A percentile compares a stretch with the other conserved stretches of the same genome.
These are phyloP conservation scores for Boletus rubropictus DNA, from an alignment of 768 basidiomycete species.

Conservation along the genomic window DNA sequence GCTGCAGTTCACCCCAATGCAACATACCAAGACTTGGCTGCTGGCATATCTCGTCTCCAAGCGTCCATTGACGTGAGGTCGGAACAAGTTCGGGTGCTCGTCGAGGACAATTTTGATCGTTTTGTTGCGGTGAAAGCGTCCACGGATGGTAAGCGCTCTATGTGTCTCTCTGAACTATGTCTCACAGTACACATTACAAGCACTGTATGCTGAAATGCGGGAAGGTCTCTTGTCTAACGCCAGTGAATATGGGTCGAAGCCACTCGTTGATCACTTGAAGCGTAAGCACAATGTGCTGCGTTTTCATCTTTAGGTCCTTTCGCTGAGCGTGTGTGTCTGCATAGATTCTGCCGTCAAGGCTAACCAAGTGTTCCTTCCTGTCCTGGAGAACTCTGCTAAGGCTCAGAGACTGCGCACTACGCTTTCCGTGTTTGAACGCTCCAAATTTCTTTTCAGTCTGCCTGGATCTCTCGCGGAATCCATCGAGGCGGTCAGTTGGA, in stretches of 20 bases:
- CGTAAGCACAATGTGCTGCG: slow-evolving; percentile 39
- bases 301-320: neutral
- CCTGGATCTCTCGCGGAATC: slow-evolving; percentile 84
- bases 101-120: slow-evolving; percentile 96
- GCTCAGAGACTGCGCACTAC: slow-evolving; percentile 90
- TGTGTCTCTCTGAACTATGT: neutral
- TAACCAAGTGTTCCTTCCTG: slow-evolving; percentile 92
- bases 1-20: slow-evolving; percentile 91
- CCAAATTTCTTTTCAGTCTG: slow-evolving; percentile 98
- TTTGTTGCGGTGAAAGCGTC: slow-evolving; percentile 97
- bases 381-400: slow-evolving; percentile 92
- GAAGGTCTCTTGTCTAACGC: slow-evolving; percentile 74
- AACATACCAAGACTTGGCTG: slow-evolving; percentile 83
- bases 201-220: slow-evolving; percentile 87
- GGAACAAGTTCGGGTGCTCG: slow-evolving; percentile 89
- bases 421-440: slow-evolving; percentile 90
- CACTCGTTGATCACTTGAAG: slow-evolving; percentile 79
- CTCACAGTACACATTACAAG: slow-evolving; percentile 36
- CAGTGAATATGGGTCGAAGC: slow-evolving; percentile 78
- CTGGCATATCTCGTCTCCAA: slow-evolving; percentile 69
- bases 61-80: slow-evolving; percentile 84
- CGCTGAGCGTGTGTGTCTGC: slow-evolving; percentile 3
- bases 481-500: slow-evolving; percentile 69
- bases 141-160: slow-evolving; percentile 68
- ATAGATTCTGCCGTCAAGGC: slow-evolving; percentile 88